Percentiles rank a stretch among this genome's conserved stretches.
Conservation (phyloP, 2,329 filamentous ascomycete species). For the Aspergillus uvarum region DNA sequence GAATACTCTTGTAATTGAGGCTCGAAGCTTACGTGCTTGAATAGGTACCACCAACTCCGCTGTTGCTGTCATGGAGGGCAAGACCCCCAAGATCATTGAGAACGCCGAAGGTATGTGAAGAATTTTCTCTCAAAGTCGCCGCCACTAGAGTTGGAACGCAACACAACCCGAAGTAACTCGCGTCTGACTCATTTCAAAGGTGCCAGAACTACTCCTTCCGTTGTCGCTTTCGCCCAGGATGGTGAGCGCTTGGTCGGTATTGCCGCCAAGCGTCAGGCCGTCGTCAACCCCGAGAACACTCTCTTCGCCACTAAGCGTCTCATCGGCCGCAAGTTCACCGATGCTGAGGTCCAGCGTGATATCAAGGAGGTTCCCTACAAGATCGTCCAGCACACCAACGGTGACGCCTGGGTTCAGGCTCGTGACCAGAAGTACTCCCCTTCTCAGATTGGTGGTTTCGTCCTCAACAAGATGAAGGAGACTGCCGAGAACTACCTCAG, state of each 20-base stretch:
- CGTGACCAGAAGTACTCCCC: slow-evolving; percentile 95
- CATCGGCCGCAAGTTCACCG: slow-evolving; percentile 95
- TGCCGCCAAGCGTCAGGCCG: slow-evolving; percentile 94
- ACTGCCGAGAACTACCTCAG: slow-evolving; percentile 90
- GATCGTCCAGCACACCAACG: slow-evolving; percentile 95
- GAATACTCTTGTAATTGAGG: background rate
- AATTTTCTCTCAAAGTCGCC: slow-evolving; percentile 16
- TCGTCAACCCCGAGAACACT: slow-evolving; percentile 98
- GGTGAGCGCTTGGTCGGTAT: slow-evolving; percentile 96
- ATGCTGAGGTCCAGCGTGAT: slow-evolving; percentile 90
- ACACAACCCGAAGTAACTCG: background rate
- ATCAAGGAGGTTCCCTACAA: slow-evolving; percentile 98
- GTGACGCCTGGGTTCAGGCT: slow-evolving; percentile 93
- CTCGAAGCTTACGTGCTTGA: slow-evolving; percentile 18
- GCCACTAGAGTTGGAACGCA: background rate
- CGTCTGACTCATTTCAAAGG: slow-evolving; percentile 50
- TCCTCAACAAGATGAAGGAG: slow-evolving; percentile 99
- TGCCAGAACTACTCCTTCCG: slow-evolving; percentile 87
- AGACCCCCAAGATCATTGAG: slow-evolving; percentile 92
- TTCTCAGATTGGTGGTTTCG: slow-evolving; percentile 95
- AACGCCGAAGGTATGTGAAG: slow-evolving; percentile 78
- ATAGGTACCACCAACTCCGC: slow-evolving; percentile 92
- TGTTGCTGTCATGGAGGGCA: slow-evolving; percentile 96
- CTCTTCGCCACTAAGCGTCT: slow-evolving; percentile 98
- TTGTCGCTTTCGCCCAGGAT: slow-evolving; percentile 93